phyloP scores from a whole-genome alignment of 2,329 filamentous ascomycete genomes.

The Claviceps sp. region DNA sequence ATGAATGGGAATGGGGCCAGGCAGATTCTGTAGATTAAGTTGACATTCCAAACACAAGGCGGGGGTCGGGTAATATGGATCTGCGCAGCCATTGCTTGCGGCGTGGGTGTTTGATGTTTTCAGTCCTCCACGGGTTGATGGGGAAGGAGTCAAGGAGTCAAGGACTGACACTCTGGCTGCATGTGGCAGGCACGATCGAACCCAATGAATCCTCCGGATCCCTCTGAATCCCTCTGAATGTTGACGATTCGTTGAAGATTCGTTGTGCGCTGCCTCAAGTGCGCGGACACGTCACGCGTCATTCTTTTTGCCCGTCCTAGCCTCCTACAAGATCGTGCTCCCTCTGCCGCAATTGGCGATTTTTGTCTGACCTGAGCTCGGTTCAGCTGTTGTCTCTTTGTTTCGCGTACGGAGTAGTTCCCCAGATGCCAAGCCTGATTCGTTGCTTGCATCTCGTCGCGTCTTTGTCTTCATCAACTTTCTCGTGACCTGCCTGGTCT shows the following conservation, averaged over 20 bases:
- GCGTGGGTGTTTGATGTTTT: no score
- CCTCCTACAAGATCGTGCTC: neutral
- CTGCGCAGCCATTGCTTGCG: no score
- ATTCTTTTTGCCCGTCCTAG: neutral
- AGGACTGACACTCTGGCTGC: neutral
- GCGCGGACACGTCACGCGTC: neutral
- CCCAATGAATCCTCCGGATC: neutral
- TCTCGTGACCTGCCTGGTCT: neutral
- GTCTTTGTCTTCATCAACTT: neutral
- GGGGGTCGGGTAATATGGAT: no score
- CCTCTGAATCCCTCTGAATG: neutral
- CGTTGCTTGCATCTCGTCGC: neutral
- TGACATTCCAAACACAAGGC: no score
- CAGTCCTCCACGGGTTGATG: no score
- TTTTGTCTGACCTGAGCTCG: neutral
- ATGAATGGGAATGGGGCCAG: no score
- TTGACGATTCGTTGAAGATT: neutral
- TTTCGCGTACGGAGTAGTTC: neutral
- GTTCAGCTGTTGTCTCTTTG: neutral
- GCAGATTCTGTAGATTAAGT: no score
- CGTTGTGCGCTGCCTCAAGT: neutral
- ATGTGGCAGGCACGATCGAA: neutral
- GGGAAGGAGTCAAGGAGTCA: no score
- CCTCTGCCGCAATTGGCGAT: neutral
- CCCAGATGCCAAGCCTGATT: neutral